These are phyloP conservation scores for Ganoderma sp. DNA, from an alignment of 1,284 basidiomycete species.

Conservation along the genomic window DNA sequence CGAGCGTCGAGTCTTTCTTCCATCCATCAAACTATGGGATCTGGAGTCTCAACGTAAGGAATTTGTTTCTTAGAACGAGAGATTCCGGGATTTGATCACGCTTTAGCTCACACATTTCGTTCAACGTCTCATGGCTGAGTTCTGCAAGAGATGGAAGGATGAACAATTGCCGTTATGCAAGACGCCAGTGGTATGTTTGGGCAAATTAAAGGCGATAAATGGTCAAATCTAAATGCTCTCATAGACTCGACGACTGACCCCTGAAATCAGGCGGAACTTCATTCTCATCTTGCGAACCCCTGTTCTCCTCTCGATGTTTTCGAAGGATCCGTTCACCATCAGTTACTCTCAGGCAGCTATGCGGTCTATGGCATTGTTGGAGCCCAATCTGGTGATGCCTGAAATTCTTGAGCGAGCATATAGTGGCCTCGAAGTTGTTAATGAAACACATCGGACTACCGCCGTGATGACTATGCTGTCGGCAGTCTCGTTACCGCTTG, in stretches of 20 bases:
- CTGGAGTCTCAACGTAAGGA: conserved; percentile 65
- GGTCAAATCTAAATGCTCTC: neutral
- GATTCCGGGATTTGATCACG: neutral
- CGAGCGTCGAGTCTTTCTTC: conserved; percentile 93
- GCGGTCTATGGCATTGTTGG: conserved; percentile 79
- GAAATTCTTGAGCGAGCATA: conserved; percentile 92
- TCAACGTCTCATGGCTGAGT: conserved; percentile 80
- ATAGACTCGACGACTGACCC: conserved; percentile 79
- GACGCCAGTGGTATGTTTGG: conserved; percentile 68
- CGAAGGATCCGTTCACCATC: conserved; percentile 79
- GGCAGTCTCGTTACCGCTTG: conserved; percentile 79
- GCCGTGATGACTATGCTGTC: conserved; percentile 91
- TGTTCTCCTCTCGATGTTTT: conserved; percentile 93
- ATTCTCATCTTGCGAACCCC: conserved; percentile 86
- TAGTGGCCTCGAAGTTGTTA: conserved; percentile 89
- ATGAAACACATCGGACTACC: conserved; percentile 93
- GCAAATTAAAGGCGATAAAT: neutral
- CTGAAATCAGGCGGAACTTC: conserved; percentile 83
- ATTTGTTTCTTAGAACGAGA: too few relatives aligned
- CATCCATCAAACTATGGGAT: conserved; percentile 84
- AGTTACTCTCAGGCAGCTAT: conserved; percentile 74
- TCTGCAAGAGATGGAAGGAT: conserved; percentile 82
- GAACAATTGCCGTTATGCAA: conserved; percentile 84
- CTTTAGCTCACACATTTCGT: conserved; percentile 75
- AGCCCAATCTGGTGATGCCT: conserved; percentile 90